Percentiles rank a stretch among this genome's conserved stretches.
Conservation (phyloP, 2,329 filamentous ascomycete species). For the Epichloe brachyelytri region DNA sequence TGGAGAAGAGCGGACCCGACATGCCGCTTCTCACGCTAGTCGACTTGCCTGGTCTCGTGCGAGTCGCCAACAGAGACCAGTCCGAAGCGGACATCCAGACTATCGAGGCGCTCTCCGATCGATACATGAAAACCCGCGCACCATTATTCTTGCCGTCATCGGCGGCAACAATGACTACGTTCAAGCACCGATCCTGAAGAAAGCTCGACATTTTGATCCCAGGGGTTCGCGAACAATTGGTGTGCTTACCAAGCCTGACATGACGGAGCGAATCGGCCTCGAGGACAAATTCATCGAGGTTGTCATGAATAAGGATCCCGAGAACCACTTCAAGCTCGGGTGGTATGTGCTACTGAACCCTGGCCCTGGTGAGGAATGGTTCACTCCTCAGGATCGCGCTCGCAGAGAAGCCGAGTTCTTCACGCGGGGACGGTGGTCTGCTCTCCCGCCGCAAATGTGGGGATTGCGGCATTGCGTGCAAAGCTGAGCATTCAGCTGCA, state of each 20-base stretch:
- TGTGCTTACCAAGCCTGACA: constrained; percentile 39
- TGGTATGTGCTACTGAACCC: constrained; percentile 41
- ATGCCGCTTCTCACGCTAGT: constrained; percentile 48
- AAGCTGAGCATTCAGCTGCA: constrained; percentile 38
- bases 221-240: constrained; percentile 36
- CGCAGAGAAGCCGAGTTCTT: constrained; percentile 36
- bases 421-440: constrained; percentile 33
- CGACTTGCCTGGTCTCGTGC: constrained; percentile 47
- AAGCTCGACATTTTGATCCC: constrained; percentile 37
- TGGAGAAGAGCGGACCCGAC: constrained; percentile 46
- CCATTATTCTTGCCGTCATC: constrained; percentile 42
- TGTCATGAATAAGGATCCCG: constrained; percentile 34
- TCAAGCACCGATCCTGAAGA: constrained; percentile 37
- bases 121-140: constrained; percentile 43
- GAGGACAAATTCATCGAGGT: constrained; percentile 43
- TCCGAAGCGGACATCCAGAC: constrained; percentile 38
- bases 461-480: constrained; percentile 30
- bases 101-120: constrained; percentile 37
- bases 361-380: constrained; percentile 32
- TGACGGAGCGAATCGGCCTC: constrained; percentile 38
- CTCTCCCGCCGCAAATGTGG: constrained; percentile 33
- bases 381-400: constrained; percentile 27
- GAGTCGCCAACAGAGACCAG: constrained; percentile 39
- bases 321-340: constrained; percentile 37
- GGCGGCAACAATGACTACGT: constrained; percentile 43